Percentiles rank a stretch among this genome's conserved stretches.
Conservation (phyloP, 2,329 filamentous ascomycete species). For the Trichoderma atroviride region DNA sequence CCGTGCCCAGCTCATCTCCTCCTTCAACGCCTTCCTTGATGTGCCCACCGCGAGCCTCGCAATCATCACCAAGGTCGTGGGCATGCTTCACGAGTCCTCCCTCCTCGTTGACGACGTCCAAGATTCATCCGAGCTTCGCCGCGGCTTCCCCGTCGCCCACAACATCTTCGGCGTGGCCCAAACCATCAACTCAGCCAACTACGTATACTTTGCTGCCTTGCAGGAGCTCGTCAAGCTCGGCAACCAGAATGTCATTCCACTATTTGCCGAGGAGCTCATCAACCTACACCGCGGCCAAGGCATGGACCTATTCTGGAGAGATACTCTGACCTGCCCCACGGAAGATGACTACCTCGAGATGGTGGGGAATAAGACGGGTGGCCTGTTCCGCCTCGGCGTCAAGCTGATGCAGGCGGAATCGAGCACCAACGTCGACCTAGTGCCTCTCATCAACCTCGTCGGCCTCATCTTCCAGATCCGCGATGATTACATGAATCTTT, state of each 20-base stretch:
- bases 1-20: constrained; percentile 74
- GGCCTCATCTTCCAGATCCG: constrained; percentile 89
- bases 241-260: constrained; percentile 66
- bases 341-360: constrained; percentile 94
- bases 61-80: constrained; percentile 77
- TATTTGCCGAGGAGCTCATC: constrained; percentile 80
- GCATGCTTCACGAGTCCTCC: constrained; percentile 84
- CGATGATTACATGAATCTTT: constrained; percentile 92
- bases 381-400: constrained; percentile 80
- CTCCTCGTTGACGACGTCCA: constrained; percentile 87
- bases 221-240: constrained; percentile 72
- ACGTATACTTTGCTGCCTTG: constrained; percentile 81
- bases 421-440: constrained; percentile 63
- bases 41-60: constrained; percentile 71
- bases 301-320: constrained; percentile 90
- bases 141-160: constrained; percentile 81
- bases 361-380: constrained; percentile 89
- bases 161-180: constrained; percentile 83
- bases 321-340: constrained; percentile 78
- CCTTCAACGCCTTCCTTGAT: constrained; percentile 79
- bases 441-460: constrained; percentile 81
- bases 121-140: constrained; percentile 74
- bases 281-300: constrained; percentile 86
- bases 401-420: constrained; percentile 86
- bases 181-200: constrained; percentile 89